Evolutionary conservation across 768 basidiomycete genomes (phyloP), one percentile per base, ranked within the genome.

Genomic region (Mycena venus): DNA sequence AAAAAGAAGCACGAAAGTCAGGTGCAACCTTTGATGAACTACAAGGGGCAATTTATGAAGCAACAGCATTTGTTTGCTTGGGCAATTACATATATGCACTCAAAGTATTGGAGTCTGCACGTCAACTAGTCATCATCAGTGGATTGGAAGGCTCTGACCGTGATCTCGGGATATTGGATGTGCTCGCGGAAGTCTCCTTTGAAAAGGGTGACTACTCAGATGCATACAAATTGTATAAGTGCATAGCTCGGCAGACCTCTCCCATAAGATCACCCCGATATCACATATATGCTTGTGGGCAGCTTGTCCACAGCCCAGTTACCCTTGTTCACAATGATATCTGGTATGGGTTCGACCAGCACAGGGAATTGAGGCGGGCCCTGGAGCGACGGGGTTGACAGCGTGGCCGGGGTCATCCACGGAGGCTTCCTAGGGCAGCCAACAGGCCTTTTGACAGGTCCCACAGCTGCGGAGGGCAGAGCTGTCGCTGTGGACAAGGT

Each of bases 401-500:
- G 47, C 47, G 32, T 14, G 23, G 47, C 47, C 12, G 47, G 63
- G 29, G 63, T 29, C 63, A 64, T 31, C 32, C 19, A 42, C 63
- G 63, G 11, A 21, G 21, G 63, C 32, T 51, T 51, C n/a, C 61
- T 29, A 49, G 47, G 4, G 31, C 31, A 32, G n/a, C n/a, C 63
- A 34, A 34, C 29, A 64, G 49, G 49, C 49, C 12, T n/a, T 8
- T n/a, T 8, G 25, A 23, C 12, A 51, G 25, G 25, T 25, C 49
- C 49, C 14, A n/a, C 49, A 51, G 49, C 5, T 19, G n/a, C 12
- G 49, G 47, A 64, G 47, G 63, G 42, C n/a, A 12, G 29, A 36
- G 29, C 47, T n/a, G 17, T 31, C 14, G 63, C 63, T n/a, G 47
- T 64, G 63, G 63, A 49, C 63, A 64, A 25, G 44, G 47, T 51